Percentiles rank a stretch among this genome's conserved stretches.
Conservation (phyloP, 225 moss, liverwort and hornwort species). For the Asterella californica region DNA sequence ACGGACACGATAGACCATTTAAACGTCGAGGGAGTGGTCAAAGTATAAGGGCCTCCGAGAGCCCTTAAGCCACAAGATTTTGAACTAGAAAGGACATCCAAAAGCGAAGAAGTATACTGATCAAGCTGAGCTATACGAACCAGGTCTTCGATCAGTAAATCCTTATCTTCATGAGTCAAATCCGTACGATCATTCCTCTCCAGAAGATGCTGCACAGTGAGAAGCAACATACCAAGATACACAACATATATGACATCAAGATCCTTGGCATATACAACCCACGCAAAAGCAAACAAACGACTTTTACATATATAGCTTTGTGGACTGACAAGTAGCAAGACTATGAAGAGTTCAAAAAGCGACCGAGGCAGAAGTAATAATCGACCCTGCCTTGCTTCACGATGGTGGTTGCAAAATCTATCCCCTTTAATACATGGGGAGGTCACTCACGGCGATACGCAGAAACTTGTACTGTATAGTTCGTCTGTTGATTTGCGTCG, state of each 20-base stretch:
- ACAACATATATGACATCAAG: neutral
- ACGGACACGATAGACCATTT: neutral
- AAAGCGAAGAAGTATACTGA: neutral
- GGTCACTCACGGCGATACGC: conserved; percentile 52
- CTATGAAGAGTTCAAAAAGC: neutral
- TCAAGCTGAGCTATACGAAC: conserved; percentile 14
- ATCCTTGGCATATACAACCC: neutral
- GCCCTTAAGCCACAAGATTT: neutral
- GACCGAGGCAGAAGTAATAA: neutral
- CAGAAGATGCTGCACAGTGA: conserved; percentile 49
- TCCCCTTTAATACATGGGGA: neutral
- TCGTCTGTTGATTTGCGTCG: conserved; percentile 77
- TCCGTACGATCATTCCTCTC: conserved; percentile 80
- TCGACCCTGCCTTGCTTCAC: neutral
- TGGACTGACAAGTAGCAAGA: neutral
- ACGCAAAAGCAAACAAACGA: neutral
- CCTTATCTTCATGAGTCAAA: conserved; percentile 76
- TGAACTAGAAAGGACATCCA: neutral
- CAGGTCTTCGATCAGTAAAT: conserved; percentile 72
- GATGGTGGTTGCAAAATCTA: neutral
- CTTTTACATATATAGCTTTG: neutral
- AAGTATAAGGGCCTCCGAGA: neutral
- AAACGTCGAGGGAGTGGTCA: neutral
- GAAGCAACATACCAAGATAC: neutral
- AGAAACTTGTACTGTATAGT: conserved; percentile 81